Evolutionary conservation across 2,329 filamentous ascomycete species (phyloP).

Genomic region (Aspergillus fumigatiaffinis): DNA sequence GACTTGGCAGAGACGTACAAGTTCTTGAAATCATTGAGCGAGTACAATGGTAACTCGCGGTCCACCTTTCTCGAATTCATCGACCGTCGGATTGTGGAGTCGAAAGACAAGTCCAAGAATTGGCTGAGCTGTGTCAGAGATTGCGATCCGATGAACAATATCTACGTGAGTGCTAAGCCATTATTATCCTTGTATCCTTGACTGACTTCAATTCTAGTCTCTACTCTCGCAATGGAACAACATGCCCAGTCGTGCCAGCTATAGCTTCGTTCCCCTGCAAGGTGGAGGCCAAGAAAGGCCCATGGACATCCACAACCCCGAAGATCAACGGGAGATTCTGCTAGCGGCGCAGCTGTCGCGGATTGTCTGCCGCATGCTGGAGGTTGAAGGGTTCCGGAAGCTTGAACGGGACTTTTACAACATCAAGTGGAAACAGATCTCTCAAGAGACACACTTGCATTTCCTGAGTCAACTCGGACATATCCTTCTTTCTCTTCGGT

Average conservation of each 20-base stretch:
- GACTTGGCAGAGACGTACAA: constrained; percentile 40
- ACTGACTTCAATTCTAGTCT: constrained; percentile 22
- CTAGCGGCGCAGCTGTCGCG: constrained; percentile 44
- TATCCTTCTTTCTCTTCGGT: constrained; percentile 42
- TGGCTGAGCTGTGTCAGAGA: constrained; percentile 41
- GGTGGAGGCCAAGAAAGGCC: constrained; percentile 27
- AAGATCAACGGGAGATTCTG: constrained; percentile 37
- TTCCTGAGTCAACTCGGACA: constrained; percentile 39
- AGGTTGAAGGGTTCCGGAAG: constrained; percentile 43
- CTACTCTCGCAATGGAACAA: constrained; percentile 44
- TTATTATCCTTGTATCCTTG: background rate
- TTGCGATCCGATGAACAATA: constrained; percentile 38
- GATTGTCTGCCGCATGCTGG: constrained; percentile 45
- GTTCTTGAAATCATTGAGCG: constrained; percentile 36
- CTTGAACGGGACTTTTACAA: constrained; percentile 45
- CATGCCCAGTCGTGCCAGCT: constrained; percentile 45
- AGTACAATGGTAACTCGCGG: constrained; percentile 35
- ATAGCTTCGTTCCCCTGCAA: constrained; percentile 37
- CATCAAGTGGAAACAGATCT: constrained; percentile 43
- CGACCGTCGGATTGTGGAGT: constrained; percentile 41
- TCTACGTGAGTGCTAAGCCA: constrained; percentile 31
- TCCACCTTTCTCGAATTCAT: constrained; percentile 44
- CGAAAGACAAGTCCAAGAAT: constrained; percentile 43
- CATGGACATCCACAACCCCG: constrained; percentile 37
- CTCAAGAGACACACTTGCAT: constrained; percentile 39